Base-by-base conservation (phyloP, 2,329 filamentous ascomycete species). In the Aspergillus flavus region DNA sequence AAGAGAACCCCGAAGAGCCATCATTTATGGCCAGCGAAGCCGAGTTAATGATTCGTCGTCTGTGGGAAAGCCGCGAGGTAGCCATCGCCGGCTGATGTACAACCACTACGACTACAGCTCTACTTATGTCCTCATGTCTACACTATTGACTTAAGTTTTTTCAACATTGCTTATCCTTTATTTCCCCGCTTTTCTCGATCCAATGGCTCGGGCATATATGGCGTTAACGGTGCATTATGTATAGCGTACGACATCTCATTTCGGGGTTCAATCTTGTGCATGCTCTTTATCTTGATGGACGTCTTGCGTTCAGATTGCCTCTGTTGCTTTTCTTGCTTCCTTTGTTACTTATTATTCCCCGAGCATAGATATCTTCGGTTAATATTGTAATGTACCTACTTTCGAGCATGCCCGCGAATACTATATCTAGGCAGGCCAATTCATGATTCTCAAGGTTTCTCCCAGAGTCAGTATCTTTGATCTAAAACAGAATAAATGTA, bases 1-100 rank as follows among this genome's bases (percentile, higher is more conserved):
- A 73, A 16, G 68, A 71, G 3, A 59, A 66, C 14, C 69, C 72
- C 21, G 70, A 66, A 10, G 68, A 64, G 32, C 72, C 73, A 43
- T 68, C 64, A 34, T 67, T 59, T 2, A 34, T 68, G 21, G 65
- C 74, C 3, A 74, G 67, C 57, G 77, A 78, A 59, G 64, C 69
- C 6, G 78, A 78, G 39, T 71, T 81, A 69, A 74, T 81, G 70
- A 72, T 80, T 58, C 76, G 78, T 48, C 76, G 79, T 54, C 78
- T 80, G 69, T 81, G 79, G 79, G 77, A 80, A 54, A 80, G 76
- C 60, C 76, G 79, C 54, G 78, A 80, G 59, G 76, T 80, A 6
- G 74, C 78, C 21, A 72, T 71, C 19, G 74, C 72, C 28, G 74
- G 75, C 36, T 79, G 64, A 73, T 55, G 19, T 46, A 54, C 57